Conservation (phyloP, 495 filamentous ascomycete species). For the Annulohypoxylon maeteangense region DNA sequence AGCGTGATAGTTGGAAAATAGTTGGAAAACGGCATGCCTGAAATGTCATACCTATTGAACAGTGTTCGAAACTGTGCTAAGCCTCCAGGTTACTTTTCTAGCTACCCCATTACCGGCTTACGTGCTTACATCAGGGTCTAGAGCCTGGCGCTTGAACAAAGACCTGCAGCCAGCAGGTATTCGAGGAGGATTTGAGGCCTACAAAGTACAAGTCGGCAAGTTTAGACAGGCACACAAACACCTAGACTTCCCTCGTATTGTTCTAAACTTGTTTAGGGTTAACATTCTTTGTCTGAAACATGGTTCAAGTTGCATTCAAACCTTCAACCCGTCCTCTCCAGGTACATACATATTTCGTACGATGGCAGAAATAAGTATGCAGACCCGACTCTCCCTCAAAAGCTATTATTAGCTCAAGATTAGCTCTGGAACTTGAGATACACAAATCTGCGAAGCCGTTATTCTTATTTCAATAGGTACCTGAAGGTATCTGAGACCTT, state of each 20-base stretch:
- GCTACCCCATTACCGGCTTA: background rate
- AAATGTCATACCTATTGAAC: conserved; percentile 1
- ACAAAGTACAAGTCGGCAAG: conserved; percentile 25
- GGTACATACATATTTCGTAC: background rate
- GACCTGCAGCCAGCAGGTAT: conserved; percentile 2
- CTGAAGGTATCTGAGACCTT: conserved; percentile 2
- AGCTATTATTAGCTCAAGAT: conserved; percentile 36
- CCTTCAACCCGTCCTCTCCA: conserved; percentile 1
- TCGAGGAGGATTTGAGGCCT: conserved; percentile 23
- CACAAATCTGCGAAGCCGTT: conserved; percentile 19
- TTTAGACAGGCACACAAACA: conserved; percentile 9
- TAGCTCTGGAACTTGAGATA: background rate
- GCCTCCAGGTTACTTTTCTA: conserved; percentile 17
- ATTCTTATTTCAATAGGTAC: conserved; percentile 2
- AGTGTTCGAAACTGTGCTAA: conserved; percentile 33
- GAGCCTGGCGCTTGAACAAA: conserved; percentile 11
- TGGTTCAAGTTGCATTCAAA: conserved; percentile 34
- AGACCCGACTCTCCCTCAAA: conserved; percentile 1
- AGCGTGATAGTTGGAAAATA: background rate
- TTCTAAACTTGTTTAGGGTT: conserved; percentile 27
- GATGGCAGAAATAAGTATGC: conserved; percentile 12
- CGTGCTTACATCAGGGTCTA: conserved; percentile 8
- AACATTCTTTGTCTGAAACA: conserved; percentile 38
- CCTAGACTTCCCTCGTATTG: conserved; percentile 31
- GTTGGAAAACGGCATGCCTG: background rate